These are phyloP conservation scores for Trichoderma sp. DNA, from an alignment of 2,329 filamentous ascomycete genomes.

Conservation along the genomic window DNA sequence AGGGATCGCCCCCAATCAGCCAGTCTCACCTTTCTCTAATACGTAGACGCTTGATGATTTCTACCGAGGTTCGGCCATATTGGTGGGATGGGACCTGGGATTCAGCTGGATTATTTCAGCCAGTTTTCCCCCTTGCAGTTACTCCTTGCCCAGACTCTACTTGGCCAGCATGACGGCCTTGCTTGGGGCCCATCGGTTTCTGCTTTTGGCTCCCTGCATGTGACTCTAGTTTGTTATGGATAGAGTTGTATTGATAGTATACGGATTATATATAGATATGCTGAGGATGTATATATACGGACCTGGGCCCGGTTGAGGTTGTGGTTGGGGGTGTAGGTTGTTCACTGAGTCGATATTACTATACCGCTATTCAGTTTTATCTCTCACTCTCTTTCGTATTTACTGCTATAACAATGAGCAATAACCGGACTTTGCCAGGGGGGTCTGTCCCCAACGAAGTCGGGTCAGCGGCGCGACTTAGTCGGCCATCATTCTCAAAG, in stretches of 20 bases:
- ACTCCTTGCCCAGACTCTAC: background rate
- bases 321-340: background rate
- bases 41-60: background rate
- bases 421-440: background rate
- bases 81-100: background rate
- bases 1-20: background rate
- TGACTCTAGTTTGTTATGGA: background rate
- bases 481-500: background rate
- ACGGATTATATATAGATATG: background rate
- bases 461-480: background rate
- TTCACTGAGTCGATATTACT: background rate
- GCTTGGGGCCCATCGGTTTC: background rate
- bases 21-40: background rate
- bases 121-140: background rate
- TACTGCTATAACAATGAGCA: background rate
- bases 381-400: background rate
- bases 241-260: background rate
- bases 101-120: background rate
- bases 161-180: background rate
- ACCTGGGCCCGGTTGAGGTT: background rate
- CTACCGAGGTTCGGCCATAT: background rate
- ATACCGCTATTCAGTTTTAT: background rate
- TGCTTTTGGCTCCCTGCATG: background rate
- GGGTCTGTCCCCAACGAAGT: background rate
- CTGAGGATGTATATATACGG: background rate